Evolutionary conservation across 352 stramenopile genomes (phyloP).

Genomic region (Phytophthora quininea): DNA sequence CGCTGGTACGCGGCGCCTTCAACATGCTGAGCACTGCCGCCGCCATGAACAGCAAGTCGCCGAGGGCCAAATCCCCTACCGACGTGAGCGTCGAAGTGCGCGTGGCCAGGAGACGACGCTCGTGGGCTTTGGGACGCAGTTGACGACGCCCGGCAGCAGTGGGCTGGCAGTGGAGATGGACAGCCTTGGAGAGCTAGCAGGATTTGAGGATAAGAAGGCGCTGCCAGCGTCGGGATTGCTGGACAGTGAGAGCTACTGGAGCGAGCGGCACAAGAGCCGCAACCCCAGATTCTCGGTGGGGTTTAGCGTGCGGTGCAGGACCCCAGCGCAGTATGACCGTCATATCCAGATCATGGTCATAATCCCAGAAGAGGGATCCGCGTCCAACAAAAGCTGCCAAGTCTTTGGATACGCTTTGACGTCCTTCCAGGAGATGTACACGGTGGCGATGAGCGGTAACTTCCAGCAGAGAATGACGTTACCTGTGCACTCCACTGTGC

Average conservation of each 20-base stretch:
- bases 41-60: slow-evolving; percentile 47
- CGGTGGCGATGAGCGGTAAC: slow-evolving; percentile 62
- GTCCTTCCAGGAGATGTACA: slow-evolving; percentile 82
- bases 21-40: slow-evolving; percentile 63
- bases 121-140: slow-evolving; percentile 21
- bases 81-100: slow-evolving; percentile 79
- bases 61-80: slow-evolving; percentile 50
- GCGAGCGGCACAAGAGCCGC: slow-evolving; percentile 64
- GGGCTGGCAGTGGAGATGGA: slow-evolving; percentile 23
- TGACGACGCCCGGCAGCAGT: slow-evolving; percentile 3
- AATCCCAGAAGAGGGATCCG: slow-evolving; percentile 74
- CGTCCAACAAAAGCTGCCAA: slow-evolving; percentile 66
- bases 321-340: slow-evolving; percentile 52
- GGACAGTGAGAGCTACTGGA: slow-evolving; percentile 71
- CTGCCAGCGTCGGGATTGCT: slow-evolving; percentile 34
- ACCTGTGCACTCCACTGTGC: slow-evolving; percentile 65
- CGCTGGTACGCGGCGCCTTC: slow-evolving; percentile 72
- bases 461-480: slow-evolving; percentile 70
- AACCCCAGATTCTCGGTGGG: slow-evolving; percentile 75
- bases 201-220: slow-evolving; percentile 17
- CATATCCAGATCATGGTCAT: slow-evolving; percentile 82
- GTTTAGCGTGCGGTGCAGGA: slow-evolving; percentile 62
- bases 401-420: slow-evolving; percentile 75
- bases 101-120: slow-evolving; percentile 58
- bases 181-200: slow-evolving; percentile 12